Evolutionary conservation across 2,329 filamentous ascomycete species (phyloP), one percentile per base, ranked within the genome.

Genomic region (Cadophora sp.): DNA sequence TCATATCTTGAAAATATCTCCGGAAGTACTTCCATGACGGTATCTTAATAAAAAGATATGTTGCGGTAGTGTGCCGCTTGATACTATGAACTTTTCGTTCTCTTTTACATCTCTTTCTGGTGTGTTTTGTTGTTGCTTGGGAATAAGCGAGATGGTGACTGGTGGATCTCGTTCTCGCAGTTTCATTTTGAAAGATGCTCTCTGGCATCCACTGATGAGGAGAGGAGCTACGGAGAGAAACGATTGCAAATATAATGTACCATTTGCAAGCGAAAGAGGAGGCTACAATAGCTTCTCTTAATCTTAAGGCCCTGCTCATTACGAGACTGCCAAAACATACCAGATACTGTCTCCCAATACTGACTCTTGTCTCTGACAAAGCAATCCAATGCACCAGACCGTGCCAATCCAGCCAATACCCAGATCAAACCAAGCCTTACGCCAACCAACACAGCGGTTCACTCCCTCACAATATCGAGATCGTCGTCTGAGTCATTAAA

Each of bases 401-500:
- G 14, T 26, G 40, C 50, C 50, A 5, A 53, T 53, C 26, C 50
- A 53, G 26, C 48, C 48, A 26, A 27, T 5, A 3, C 26, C 50
- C 50, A 53, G 50, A 27, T 12, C 5, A 14, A 22, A 48, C 26
- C 50, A 29, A 53, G 50, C 26, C 24, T 27, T 27, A 29, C 43
- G 43, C 43, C 43, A 22, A 48, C 22, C 5, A 14, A 24, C 9
- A 53, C 1, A 27, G 22, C 12, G 22, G 14, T 16, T 46, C 26
- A 66, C 60, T 66, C 71, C 68, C 70, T 70, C 27, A 78, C 73
- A 72, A 78, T 78, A 71, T 77, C 76, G 22, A 78, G 68, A 66
- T 77, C 74, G 66, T 76, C 75, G 68, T 77, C 74, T 66, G 75
- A 74, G 60, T 77, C 75, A 67, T 75, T 67, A 67, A 72, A 58